phyloP scores from a whole-genome alignment of 176 grass and related monocot genomes.

The Zoysia pacifica region DNA sequence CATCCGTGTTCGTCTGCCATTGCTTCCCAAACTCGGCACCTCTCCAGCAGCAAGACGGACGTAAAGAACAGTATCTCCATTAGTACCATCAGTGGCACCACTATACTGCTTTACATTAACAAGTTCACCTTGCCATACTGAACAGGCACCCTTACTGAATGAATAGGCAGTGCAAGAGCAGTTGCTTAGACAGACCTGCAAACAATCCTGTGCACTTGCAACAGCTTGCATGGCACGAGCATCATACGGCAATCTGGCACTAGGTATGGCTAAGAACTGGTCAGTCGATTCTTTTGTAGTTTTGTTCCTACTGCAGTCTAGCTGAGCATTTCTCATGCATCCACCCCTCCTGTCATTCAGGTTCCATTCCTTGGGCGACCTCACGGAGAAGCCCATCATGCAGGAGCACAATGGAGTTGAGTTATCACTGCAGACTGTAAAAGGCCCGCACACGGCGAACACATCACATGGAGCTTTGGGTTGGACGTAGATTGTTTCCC shows the following conservation, averaged over 20 bases:
- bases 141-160: too few relatives aligned
- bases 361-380: not conserved
- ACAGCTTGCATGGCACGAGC: not conserved
- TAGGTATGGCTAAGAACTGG: conserved; percentile 5
- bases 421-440: conserved; percentile 8
- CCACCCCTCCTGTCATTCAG: not conserved
- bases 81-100: not conserved
- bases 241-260: not conserved
- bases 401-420: not conserved
- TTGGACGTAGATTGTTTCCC: conserved; percentile 27
- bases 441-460: not conserved
- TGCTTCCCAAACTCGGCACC: not conserved
- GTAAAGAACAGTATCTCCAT: not conserved
- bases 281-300: not conserved
- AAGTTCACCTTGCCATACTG: too few relatives aligned
- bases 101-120: not conserved
- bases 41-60: not conserved
- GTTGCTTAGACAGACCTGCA: not conserved
- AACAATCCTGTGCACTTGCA: not conserved
- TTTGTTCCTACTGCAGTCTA: conserved; percentile 15
- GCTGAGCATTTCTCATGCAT: conserved; percentile 19
- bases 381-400: not conserved
- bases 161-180: too few relatives aligned
- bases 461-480: not conserved
- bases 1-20: not conserved